A percentile compares a stretch with the other conserved stretches of the same genome.
These are phyloP conservation scores for Plasmodium sp. DNA, from an alignment of 169 alveolate species.

Conservation along the genomic window DNA sequence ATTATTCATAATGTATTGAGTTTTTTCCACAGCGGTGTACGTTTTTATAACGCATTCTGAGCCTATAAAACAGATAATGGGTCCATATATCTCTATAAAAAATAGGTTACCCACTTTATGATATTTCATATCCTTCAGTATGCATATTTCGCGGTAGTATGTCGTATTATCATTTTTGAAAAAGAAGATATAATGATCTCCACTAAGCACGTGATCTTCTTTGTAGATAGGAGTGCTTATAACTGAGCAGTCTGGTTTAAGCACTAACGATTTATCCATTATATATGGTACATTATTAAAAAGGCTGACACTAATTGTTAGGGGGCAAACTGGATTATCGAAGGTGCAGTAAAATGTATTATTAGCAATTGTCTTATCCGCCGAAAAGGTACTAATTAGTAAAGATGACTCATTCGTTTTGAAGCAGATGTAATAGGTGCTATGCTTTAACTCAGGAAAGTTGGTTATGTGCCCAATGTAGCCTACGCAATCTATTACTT, in stretches of 20 bases:
- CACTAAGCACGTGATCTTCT: neutral
- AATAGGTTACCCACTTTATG: constrained; percentile 16
- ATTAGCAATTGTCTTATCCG: constrained; percentile 12
- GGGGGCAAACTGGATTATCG: constrained; percentile 17
- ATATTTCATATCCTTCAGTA: constrained; percentile 21
- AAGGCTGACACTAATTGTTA: neutral
- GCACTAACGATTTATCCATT: constrained; percentile 20
- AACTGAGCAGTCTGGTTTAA: constrained; percentile 24
- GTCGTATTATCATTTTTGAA: neutral
- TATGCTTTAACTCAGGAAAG: constrained; percentile 9
- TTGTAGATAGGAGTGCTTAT: constrained; percentile 3
- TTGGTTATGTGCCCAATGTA: constrained; percentile 15
- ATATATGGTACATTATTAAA: constrained; percentile 12
- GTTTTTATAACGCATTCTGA: constrained; percentile 16
- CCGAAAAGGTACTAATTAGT: neutral
- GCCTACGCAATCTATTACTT: constrained; percentile 16
- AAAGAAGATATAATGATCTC: constrained; percentile 22
- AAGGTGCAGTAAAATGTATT: constrained; percentile 34
- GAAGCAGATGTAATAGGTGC: constrained; percentile 37
- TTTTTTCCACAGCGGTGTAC: constrained; percentile 4
- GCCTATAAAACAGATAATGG: constrained; percentile 37
- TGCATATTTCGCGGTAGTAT: constrained; percentile 24
- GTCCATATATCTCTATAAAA: constrained; percentile 25
- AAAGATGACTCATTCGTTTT: constrained; percentile 15
- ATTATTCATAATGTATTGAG: neutral